Conservation (phyloP, 768 basidiomycete species). For the Boletus huronensis region DNA sequence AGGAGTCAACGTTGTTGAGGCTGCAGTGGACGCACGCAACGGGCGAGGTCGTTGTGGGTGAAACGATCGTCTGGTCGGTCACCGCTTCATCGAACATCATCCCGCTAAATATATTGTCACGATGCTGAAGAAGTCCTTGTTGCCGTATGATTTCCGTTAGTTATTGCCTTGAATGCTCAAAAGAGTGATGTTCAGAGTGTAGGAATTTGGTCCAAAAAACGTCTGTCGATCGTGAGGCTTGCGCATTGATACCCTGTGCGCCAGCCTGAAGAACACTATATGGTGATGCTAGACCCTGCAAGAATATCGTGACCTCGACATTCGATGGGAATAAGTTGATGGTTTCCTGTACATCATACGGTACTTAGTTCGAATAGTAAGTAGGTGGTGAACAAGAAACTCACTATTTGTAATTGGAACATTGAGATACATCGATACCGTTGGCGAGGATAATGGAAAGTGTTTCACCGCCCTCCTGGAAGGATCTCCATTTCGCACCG, state of each 20-base stretch:
- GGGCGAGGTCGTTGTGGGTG: too few relatives aligned
- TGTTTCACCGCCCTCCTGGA: constrained; percentile 6
- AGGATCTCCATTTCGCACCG: constrained; percentile 11
- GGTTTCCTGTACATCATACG: neutral
- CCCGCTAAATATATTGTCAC: too few relatives aligned
- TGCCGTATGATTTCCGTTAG: constrained; percentile 3
- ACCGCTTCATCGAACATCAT: neutral
- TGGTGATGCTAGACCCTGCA: too few relatives aligned
- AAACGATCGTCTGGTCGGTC: constrained; percentile 16
- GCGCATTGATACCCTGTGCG: neutral
- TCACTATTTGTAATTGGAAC: constrained; percentile 17
- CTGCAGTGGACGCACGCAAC: neutral
- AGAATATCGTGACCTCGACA: too few relatives aligned
- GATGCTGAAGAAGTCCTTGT: too few relatives aligned
- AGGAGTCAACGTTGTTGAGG: neutral
- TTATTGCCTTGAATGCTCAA: constrained; percentile 11
- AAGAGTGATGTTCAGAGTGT: neutral
- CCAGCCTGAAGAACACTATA: too few relatives aligned
- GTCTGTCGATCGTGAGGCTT: neutral
- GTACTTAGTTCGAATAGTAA: neutral
- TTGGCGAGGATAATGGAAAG: constrained; percentile 11
- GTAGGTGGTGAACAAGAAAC: neutral
- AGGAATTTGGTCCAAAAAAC: too few relatives aligned
- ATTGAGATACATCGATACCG: constrained; percentile 13
- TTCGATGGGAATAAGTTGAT: neutral